A percentile compares a stretch with the other conserved stretches of the same genome.
phyloP scores from a whole-genome alignment of 495 filamentous ascomycete genomes.

The Aspergillus panamensis region DNA sequence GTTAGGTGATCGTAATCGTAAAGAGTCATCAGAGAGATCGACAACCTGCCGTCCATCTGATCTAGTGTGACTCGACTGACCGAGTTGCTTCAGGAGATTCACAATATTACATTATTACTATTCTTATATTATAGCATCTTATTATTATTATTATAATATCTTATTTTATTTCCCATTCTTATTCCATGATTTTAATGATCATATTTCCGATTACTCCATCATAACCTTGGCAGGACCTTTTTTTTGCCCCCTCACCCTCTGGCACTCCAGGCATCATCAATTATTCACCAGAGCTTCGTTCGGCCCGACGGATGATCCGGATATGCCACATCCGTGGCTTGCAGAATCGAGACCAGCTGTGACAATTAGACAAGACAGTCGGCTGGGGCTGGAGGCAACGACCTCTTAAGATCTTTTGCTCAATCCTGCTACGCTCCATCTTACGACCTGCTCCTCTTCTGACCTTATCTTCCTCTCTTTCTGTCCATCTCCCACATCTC shows the following conservation, averaged over 20 bases:
- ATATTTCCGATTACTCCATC: neutral
- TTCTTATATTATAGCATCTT: neutral
- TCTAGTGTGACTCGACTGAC: no score
- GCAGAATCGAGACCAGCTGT: conserved; percentile 28
- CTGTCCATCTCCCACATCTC: neutral
- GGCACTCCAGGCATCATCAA: conserved; percentile 14
- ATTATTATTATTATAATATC: neutral
- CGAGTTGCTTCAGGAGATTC: no score
- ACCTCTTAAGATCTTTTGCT: conserved; percentile 12
- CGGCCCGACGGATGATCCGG: conserved; percentile 26
- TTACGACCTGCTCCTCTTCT: conserved; percentile 5
- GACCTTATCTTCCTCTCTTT: conserved; percentile 7
- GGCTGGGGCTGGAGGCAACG: conserved; percentile 16
- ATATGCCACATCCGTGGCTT: conserved; percentile 15
- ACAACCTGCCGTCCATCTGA: no score
- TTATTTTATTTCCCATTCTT: neutral
- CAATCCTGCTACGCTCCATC: neutral
- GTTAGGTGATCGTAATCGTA: no score
- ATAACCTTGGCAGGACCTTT: conserved; percentile 6
- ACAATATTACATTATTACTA: neutral
- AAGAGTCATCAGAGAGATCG: no score
- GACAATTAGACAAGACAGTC: conserved; percentile 6
- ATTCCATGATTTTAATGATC: neutral
- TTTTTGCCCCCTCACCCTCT: neutral
- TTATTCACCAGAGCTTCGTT: neutral